Base-by-base conservation (phyloP, 1,284 basidiomycete species). In the Thecaphora frezii region DNA sequence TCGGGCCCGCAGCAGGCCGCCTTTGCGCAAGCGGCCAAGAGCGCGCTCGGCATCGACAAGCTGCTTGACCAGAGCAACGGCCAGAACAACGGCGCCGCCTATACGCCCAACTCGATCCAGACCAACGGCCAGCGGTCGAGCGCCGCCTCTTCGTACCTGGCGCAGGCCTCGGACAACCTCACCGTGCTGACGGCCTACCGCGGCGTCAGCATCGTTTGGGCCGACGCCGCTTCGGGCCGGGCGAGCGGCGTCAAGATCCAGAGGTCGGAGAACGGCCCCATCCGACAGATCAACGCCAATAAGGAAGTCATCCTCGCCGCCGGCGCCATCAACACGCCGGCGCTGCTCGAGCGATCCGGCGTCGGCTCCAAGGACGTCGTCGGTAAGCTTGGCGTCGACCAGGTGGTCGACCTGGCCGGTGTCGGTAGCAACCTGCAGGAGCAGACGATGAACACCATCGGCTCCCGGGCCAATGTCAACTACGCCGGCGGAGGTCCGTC, bases 1-100 rank as follows among this genome's bases (percentile, higher is more conserved):
- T 83, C 83, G 10, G 86, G 85, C 2, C 83, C 83, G 1, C 83
- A 85, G 54, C 84, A 85, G 65, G 55, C 74, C 2, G 81, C 80
- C 5, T 88, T 86, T 67, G 76, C 84, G 36, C 55, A 82, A 47
- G 83, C 84, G 3, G 82, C 85, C 38, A 79, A 81, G 2, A 80
- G 80, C 44, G 70, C 84, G 3, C 84, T 83, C 3, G 83, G 84
- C 1, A 83, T 85, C 44, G 73, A 67, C 8, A 82, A 81, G 38
- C 81, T 70, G 54, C 71, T 80, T 23, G 86, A 87, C 70, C 66
- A 85, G 21, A 85, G 84, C 62, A 84, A 84, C n/a, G 86, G 86
- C 0, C 79, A 80, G 14, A 82, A 84, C 3, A 85, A 85, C 57
- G 84, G 83, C 40, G 85, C 86, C 1, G 83, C 84, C 0, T 83